Evolutionary conservation across 2,329 filamentous ascomycete genomes (phyloP).

Genomic region (Aureobasidium uvarum): DNA sequence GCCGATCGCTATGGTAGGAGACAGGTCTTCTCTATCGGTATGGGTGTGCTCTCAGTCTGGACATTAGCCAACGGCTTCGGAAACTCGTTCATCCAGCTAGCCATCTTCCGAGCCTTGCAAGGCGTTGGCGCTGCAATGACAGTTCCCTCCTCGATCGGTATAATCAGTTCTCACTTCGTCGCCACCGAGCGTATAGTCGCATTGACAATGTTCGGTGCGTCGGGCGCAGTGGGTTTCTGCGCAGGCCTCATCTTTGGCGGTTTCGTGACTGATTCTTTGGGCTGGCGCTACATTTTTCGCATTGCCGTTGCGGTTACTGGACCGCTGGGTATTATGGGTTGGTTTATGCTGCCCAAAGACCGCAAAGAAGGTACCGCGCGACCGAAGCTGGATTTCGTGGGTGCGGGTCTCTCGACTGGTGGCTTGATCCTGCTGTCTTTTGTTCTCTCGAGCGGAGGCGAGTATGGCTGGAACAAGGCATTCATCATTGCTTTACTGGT

Average conservation of each 20-base stretch:
- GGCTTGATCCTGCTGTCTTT: constrained; percentile 48
- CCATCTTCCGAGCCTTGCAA: constrained; percentile 48
- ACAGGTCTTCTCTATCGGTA: constrained; percentile 42
- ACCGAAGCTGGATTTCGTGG: constrained; percentile 45
- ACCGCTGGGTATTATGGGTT: constrained; percentile 28
- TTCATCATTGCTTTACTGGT: constrained; percentile 48
- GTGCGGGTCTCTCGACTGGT: constrained; percentile 45
- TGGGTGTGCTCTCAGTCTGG: constrained; percentile 34
- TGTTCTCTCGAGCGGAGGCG: constrained; percentile 47
- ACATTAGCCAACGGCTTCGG: constrained; percentile 37
- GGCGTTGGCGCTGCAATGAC: constrained; percentile 50
- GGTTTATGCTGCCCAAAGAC: constrained; percentile 45
- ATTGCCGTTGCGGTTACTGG: constrained; percentile 32
- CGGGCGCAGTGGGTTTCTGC: constrained; percentile 49
- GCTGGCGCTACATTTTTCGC: constrained; percentile 53
- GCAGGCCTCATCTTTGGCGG: constrained; percentile 53
- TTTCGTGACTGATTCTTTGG: constrained; percentile 48
- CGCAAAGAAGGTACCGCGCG: constrained; percentile 37
- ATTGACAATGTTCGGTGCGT: constrained; percentile 28
- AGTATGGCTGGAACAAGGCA: constrained; percentile 49
- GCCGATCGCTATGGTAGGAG: constrained; percentile 43
- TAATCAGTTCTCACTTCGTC: constrained; percentile 45
- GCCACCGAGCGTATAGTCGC: constrained; percentile 48
- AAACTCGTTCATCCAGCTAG: constrained; percentile 45
- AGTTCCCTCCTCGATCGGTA: constrained; percentile 48